phyloP scores from a whole-genome alignment of 805 yeast species.

The Pichia kluyveri region DNA sequence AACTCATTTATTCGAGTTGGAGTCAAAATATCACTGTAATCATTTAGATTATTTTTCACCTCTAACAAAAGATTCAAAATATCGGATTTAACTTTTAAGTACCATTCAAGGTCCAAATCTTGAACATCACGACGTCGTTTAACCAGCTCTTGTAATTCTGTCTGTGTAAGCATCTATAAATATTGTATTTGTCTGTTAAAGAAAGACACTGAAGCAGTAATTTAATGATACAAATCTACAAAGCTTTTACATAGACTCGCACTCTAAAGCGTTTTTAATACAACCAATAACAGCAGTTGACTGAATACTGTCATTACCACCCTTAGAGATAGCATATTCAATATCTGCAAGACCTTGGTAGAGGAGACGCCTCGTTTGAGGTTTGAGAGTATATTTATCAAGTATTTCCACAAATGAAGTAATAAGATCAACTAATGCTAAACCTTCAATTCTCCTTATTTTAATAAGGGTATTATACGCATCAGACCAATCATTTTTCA shows the following conservation, averaged over 20 bases:
- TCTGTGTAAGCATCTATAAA: background rate
- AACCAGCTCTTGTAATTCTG: slow-evolving; percentile 15
- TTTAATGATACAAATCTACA: too few relatives aligned
- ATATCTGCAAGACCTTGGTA: slow-evolving; percentile 66
- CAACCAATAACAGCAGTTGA: slow-evolving; percentile 85
- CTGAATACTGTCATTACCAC: slow-evolving; percentile 87
- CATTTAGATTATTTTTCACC: slow-evolving; percentile 12
- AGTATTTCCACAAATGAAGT: slow-evolving; percentile 67
- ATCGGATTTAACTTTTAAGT: slow-evolving; percentile 1
- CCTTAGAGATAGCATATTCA: slow-evolving; percentile 85
- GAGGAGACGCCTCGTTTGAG: slow-evolving; percentile 42
- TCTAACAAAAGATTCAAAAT: slow-evolving; percentile 11
- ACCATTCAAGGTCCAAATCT: slow-evolving; percentile 22
- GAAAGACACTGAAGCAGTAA: too few relatives aligned
- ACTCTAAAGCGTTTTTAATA: slow-evolving; percentile 58
- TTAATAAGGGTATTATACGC: slow-evolving; percentile 58
- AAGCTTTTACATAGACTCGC: slow-evolving; percentile 15
- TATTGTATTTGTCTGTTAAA: background rate
- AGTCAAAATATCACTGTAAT: slow-evolving; percentile 2
- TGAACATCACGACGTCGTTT: slow-evolving; percentile 22
- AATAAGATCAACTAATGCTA: slow-evolving; percentile 82
- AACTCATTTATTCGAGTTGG: slow-evolving; percentile 13
- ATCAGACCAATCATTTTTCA: slow-evolving; percentile 84
- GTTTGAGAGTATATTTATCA: slow-evolving; percentile 56
- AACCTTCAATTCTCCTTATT: slow-evolving; percentile 64